Evolutionary conservation across 441 rosid species (phyloP).

Genomic region (Kokia cookei): DNA sequence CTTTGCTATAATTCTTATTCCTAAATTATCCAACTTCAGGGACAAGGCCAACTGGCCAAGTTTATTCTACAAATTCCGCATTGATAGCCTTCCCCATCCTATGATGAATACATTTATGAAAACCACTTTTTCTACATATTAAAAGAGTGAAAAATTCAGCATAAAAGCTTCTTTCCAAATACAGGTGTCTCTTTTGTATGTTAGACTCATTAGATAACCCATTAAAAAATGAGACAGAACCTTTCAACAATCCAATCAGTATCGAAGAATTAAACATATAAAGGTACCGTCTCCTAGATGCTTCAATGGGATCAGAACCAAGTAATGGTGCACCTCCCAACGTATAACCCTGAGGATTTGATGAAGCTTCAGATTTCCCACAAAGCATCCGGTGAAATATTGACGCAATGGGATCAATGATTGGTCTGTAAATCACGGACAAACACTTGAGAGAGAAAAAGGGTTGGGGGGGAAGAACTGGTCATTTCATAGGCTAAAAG

Average conservation of each 20-base stretch:
- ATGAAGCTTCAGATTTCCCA: slow-evolving; percentile 51
- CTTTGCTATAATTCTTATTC: background rate
- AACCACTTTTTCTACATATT: background rate
- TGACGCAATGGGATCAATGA: slow-evolving; percentile 72
- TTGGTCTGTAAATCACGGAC: slow-evolving; percentile 42
- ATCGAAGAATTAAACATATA: background rate
- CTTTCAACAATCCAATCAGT: background rate
- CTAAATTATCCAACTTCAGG: background rate
- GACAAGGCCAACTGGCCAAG: background rate
- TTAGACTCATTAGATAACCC: no score
- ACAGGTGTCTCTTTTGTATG: no score
- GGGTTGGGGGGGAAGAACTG: background rate
- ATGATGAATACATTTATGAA: background rate
- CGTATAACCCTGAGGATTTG: slow-evolving; percentile 42
- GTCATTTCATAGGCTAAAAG: background rate
- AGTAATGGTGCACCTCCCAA: slow-evolving; percentile 69
- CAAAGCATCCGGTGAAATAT: slow-evolving; percentile 78
- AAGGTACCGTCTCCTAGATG: slow-evolving; percentile 27
- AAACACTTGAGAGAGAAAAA: background rate
- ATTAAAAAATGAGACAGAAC: background rate
- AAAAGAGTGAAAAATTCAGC: background rate
- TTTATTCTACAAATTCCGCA: background rate
- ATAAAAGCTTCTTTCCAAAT: no score
- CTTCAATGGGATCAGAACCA: slow-evolving; percentile 91
- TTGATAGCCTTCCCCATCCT: background rate